Conservation (phyloP, 192 early-diverging fungal species). For the Piromyces finnis region DNA sequence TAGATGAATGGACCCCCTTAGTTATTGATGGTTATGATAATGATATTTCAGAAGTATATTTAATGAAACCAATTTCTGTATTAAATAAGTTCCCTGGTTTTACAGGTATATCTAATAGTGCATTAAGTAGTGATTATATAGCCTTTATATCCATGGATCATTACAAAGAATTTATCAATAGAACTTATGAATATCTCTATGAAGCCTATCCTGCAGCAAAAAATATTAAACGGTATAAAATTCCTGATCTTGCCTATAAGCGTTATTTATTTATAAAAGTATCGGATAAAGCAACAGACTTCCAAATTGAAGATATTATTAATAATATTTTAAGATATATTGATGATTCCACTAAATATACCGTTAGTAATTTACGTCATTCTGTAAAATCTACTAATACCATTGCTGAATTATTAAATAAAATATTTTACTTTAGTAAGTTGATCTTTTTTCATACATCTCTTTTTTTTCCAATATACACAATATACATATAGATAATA, state of each 20-base stretch:
- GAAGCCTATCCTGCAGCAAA: background rate
- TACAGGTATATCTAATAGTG: background rate
- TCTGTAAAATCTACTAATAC: background rate
- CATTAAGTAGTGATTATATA: background rate
- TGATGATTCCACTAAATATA: background rate
- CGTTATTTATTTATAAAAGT: background rate
- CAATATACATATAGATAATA: too few relatives aligned
- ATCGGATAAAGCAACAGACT: background rate
- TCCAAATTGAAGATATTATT: background rate
- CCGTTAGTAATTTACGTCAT: background rate
- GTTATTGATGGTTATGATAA: background rate
- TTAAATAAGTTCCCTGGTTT: background rate
- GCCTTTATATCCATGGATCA: background rate
- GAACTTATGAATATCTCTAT: background rate
- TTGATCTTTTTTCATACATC: background rate
- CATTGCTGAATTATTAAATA: background rate
- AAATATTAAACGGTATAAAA: background rate
- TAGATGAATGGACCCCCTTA: background rate
- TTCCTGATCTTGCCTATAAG: background rate
- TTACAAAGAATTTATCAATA: background rate
- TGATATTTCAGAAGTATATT: background rate
- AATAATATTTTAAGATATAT: background rate
- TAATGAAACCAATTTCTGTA: background rate
- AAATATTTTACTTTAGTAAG: background rate
- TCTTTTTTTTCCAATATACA: background rate